phyloP scores from a whole-genome alignment of 495 filamentous ascomycete species.

The Penicillium canescens region DNA sequence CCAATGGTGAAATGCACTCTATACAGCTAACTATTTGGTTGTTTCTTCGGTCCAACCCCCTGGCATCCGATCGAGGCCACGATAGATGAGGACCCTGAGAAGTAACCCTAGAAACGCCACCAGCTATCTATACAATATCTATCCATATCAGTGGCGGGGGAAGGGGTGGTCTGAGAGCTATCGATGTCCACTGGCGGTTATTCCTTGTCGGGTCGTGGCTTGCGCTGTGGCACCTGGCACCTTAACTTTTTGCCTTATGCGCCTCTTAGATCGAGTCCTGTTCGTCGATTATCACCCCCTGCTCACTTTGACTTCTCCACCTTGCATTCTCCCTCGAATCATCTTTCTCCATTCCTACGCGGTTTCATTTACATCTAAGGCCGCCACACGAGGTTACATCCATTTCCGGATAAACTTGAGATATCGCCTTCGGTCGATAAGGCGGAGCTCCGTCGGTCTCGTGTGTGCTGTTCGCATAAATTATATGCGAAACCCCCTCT shows the following conservation, averaged over 20 bases:
- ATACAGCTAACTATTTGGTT: too few species aligned
- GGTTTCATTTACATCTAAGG: constrained; percentile 1
- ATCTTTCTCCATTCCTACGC: not conserved
- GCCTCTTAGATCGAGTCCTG: not conserved
- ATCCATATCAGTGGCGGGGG: not conserved
- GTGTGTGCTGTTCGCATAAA: not conserved
- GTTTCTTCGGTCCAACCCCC: too few species aligned
- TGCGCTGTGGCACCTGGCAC: too few species aligned
- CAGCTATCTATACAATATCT: not conserved
- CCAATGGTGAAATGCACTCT: too few species aligned
- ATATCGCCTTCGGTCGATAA: constrained; percentile 15
- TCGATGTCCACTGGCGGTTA: not conserved
- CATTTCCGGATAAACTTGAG: constrained; percentile 2
- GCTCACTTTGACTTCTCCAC: not conserved
- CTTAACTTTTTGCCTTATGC: not conserved
- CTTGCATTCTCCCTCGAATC: constrained; percentile 6
- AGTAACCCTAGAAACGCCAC: constrained; percentile 20
- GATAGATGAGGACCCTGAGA: not conserved
- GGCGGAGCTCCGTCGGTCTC: constrained; percentile 18
- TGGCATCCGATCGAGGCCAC: not conserved
- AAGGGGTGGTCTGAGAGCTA: not conserved
- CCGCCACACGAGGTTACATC: constrained; percentile 15
- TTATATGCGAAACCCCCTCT: not conserved
- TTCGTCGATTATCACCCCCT: not conserved
- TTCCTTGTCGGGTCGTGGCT: too few species aligned